Base-by-base conservation (phyloP, 2,329 filamentous ascomycete species). In the Colletotrichum higginsianum region DNA sequence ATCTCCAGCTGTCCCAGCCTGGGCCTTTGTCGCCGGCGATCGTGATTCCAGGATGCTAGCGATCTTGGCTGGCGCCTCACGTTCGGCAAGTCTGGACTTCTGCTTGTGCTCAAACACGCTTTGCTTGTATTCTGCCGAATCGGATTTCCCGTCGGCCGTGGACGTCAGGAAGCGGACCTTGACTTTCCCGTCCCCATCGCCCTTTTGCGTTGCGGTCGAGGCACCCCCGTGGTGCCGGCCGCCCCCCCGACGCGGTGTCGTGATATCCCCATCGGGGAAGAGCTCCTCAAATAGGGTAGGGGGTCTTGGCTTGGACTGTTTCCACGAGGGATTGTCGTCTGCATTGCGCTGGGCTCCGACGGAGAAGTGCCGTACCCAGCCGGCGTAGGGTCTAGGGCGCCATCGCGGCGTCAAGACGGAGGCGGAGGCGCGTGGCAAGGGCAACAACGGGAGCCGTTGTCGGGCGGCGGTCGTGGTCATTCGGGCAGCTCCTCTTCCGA, bases 401-500 rank as follows among this genome's bases (percentile, higher is more conserved):
- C 65, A 60, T 68, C 30, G 66, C 53, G 21, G 40, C 26, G 68
- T 18, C 40, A 47, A 12, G 16, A n/a, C 7, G 15, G 55, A 12
- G 16, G 26, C 12, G 15, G 52, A 18, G 40, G 38, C 11, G 23
- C 40, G 64, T 13, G 26, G 67, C 26, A 44, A 30, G 2, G 18
- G 61, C 47, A 63, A 66, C 68, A 62, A 64, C 64, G 68, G 52
- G 26, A 72, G 66, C 69, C 61, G 64, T 68, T 61, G 69, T 55
- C 65, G 65, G 69, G 66, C 50, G 18, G 66, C 65, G 52, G 49
- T 56, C 21, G 60, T 60, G 60, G 49, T 64, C 68, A 73, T 72
- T 46, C 60, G 68, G 71, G 72, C 68, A 63, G 72, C 69, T 64
- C 68, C 69, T 67, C 68, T 72, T 55, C 44, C 56, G 60, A 57